These are phyloP conservation scores for Pelargonium citronellum DNA, from an alignment of 441 rosid species.

Conservation along the genomic window DNA sequence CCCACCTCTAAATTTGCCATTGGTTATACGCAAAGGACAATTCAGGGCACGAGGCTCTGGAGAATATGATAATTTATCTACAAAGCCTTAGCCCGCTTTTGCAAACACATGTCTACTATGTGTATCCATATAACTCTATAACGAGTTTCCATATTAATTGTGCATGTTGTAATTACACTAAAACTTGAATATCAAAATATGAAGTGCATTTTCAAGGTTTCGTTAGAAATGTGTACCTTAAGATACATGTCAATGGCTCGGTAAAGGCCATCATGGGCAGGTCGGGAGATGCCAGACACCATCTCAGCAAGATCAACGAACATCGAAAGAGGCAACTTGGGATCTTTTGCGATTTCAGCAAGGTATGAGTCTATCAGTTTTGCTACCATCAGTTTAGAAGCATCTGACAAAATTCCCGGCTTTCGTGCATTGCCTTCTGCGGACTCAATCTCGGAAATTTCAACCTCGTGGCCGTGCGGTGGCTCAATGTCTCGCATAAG, in stretches of 20 bases:
- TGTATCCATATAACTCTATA: too few relatives aligned
- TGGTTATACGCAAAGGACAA: neutral
- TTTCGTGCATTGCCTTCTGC: neutral
- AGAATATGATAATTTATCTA: too few relatives aligned
- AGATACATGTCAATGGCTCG: conserved; percentile 74
- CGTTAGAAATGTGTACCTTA: conserved; percentile 38
- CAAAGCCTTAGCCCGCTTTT: too few relatives aligned
- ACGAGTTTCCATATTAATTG: too few relatives aligned
- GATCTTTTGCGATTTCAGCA: conserved; percentile 45
- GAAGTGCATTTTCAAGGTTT: too few relatives aligned
- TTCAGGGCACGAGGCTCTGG: too few relatives aligned
- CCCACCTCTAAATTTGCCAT: too few relatives aligned
- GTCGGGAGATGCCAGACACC: conserved; percentile 63
- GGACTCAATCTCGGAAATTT: neutral
- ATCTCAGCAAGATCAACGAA: conserved; percentile 52
- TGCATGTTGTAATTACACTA: too few relatives aligned
- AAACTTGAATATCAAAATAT: too few relatives aligned
- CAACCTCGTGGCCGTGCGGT: neutral
- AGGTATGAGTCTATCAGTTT: conserved; percentile 67
- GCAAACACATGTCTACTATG: too few relatives aligned
- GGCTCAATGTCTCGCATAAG: conserved; percentile 31
- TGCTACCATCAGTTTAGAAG: conserved; percentile 53
- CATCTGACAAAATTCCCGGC: conserved; percentile 41
- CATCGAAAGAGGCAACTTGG: conserved; percentile 37
- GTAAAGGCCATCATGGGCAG: conserved; percentile 70